Conservation (phyloP, 352 stramenopile genomes). For the Detonula confervacea region DNA sequence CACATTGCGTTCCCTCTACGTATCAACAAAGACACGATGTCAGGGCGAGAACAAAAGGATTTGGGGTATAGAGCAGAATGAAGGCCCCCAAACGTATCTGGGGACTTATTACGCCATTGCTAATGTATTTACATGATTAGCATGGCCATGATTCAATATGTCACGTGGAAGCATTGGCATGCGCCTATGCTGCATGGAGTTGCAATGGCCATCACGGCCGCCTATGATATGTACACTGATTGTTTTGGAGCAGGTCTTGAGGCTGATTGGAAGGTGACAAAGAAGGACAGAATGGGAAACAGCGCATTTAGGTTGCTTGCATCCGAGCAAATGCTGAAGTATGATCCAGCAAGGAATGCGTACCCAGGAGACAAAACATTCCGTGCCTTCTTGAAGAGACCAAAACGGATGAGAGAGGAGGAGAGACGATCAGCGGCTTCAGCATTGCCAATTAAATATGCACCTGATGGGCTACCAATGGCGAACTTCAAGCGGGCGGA, state of each 20-base stretch:
- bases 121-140: slow-evolving; percentile 4
- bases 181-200: background rate
- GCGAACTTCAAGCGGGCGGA: background rate
- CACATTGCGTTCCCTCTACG: background rate
- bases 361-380: background rate
- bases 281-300: background rate
- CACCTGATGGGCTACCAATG: background rate
- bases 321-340: background rate
- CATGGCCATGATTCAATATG: background rate
- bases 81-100: background rate
- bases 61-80: slow-evolving; percentile 13
- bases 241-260: slow-evolving; percentile 7
- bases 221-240: slow-evolving; percentile 9
- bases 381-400: background rate
- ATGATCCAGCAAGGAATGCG: background rate
- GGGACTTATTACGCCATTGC: background rate
- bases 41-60: background rate
- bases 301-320: background rate
- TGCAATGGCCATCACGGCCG: background rate
- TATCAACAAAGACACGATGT: background rate
- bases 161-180: slow-evolving; percentile 18
- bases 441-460: background rate
- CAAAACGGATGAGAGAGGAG: background rate
- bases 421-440: background rate
- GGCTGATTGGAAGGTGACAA: background rate